phyloP scores from a whole-genome alignment of 2,329 filamentous ascomycete species.

The Fonsecaea monophora region DNA sequence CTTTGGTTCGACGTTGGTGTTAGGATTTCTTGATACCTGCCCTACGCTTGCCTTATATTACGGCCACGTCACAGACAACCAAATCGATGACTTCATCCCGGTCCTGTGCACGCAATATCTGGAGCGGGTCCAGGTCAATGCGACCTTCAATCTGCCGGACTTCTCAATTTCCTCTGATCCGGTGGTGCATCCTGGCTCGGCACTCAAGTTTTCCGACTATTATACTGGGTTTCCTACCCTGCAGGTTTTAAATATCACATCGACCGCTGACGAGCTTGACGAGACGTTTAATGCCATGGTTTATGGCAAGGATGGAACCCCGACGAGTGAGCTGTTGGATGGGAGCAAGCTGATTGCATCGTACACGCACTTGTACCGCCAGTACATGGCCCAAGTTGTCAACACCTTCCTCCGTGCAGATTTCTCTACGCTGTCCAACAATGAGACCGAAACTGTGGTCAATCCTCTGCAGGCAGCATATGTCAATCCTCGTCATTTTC shows the following conservation, averaged over 20 bases:
- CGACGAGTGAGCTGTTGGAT: conserved; percentile 28
- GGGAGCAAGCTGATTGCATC: conserved; percentile 21
- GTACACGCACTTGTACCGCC: conserved; percentile 33
- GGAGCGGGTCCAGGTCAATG: conserved; percentile 37
- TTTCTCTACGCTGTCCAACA: conserved; percentile 29
- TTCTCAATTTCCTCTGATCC: conserved; percentile 22
- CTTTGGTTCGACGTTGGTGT: conserved; percentile 25
- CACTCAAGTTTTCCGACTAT: conserved; percentile 27
- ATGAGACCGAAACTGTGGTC: conserved; percentile 28
- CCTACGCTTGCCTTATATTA: conserved; percentile 31
- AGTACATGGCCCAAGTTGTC: conserved; percentile 31
- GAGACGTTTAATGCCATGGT: conserved; percentile 29
- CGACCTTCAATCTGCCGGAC: conserved; percentile 30
- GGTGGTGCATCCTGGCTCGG: conserved; percentile 18
- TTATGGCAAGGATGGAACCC: conserved; percentile 32
- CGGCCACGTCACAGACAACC: conserved; percentile 31
- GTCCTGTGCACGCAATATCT: conserved; percentile 36
- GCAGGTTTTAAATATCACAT: conserved; percentile 25
- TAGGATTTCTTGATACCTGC: conserved; percentile 25
- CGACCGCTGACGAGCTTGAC: conserved; percentile 26
- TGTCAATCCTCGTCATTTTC: conserved; percentile 21
- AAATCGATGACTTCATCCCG: conserved; percentile 32
- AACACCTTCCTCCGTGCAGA: conserved; percentile 28
- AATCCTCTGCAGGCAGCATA: conserved; percentile 28
- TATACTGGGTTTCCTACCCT: conserved; percentile 18